Evolutionary conservation across 495 filamentous ascomycete genomes (phyloP).

Genomic region (Penicillium diatomitis): DNA sequence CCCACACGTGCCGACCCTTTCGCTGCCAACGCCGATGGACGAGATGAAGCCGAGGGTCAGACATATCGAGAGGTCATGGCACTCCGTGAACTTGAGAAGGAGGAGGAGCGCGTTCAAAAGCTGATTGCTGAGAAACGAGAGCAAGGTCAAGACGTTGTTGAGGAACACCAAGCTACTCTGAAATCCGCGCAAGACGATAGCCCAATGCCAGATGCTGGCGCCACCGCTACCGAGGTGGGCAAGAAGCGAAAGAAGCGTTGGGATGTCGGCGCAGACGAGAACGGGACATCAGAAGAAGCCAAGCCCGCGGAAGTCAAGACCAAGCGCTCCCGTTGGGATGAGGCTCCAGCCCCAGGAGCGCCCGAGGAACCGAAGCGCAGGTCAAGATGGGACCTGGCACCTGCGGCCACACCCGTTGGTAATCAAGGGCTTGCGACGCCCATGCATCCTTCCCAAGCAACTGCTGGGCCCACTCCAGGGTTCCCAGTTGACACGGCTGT

Average conservation of each 20-base stretch:
- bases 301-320: slow-evolving; percentile 47
- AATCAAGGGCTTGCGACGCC: slow-evolving; percentile 76
- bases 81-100: slow-evolving; percentile 79
- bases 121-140: slow-evolving; percentile 70
- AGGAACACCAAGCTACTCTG: slow-evolving; percentile 62
- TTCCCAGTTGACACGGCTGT: slow-evolving; percentile 79
- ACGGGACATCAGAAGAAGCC: slow-evolving; percentile 22
- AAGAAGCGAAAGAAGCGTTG: slow-evolving; percentile 90
- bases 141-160: slow-evolving; percentile 46
- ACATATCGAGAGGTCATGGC: slow-evolving; percentile 92
- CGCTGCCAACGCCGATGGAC: slow-evolving; percentile 62
- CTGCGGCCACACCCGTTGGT: slow-evolving; percentile 71
- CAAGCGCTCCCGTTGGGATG: slow-evolving; percentile 85
- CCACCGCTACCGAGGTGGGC: slow-evolving; percentile 54
- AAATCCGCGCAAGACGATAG: slow-evolving; percentile 54
- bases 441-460: slow-evolving; percentile 68
- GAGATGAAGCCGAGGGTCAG: slow-evolving; percentile 55
- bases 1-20: slow-evolving; percentile 87
- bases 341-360: slow-evolving; percentile 58
- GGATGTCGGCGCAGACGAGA: slow-evolving; percentile 58
- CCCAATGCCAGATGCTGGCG: slow-evolving; percentile 62
- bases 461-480: slow-evolving; percentile 44
- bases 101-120: slow-evolving; percentile 81
- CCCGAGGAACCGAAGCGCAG: slow-evolving; percentile 54
- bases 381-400: slow-evolving; percentile 87